Base-by-base conservation (phyloP, 805 yeast genomes). In the Spathaspora passalidarum region DNA sequence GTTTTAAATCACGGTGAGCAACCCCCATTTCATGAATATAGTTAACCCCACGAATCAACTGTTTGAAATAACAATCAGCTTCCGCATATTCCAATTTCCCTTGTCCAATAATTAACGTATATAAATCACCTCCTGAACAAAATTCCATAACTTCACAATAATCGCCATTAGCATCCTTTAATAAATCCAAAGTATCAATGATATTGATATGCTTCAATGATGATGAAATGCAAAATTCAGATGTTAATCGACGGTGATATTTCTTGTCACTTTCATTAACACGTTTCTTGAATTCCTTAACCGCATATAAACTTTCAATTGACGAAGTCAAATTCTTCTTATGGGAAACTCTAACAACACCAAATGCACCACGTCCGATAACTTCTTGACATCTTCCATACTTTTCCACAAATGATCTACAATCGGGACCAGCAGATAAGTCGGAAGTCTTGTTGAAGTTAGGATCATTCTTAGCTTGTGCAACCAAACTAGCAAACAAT, bases 321-420 rank as follows among this genome's bases (percentile, higher is more conserved):
- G 40, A 10, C 23, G 48, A 32, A 17, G 45, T 40, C 2, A 41
- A 47, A 8, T 68, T 53, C 56, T 79, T 81, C 62, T 85, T 85
- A 70, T 91, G 97, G 5, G 96, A 79, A 4, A 94, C 80, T 49
- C 97, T 75, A 17, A 92, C 98, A 39, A 89, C 88, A 16, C 99
- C 99, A 70, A 87, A 92, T 0, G 97, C 83, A 17, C 98, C 98
- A 43, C 87, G 79, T 20, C 99, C 99, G 51, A 94, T 80, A 40
- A 91, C 88, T 62, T 92, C 98, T 65, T 89, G 96, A 63, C 98
- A 92, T 43, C 86, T 78, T 37, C 99, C 99, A 63, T 92, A 92
- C 61, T 91, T 87, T 55, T 90, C 91, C 7, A 82, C 85, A 62
- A 92, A 86, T 8, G 91, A 80, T 40, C 81, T 59, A 29, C 69